phyloP scores from a whole-genome alignment of 73 alveolate genomes.

The Paraurostyla sp. region DNA sequence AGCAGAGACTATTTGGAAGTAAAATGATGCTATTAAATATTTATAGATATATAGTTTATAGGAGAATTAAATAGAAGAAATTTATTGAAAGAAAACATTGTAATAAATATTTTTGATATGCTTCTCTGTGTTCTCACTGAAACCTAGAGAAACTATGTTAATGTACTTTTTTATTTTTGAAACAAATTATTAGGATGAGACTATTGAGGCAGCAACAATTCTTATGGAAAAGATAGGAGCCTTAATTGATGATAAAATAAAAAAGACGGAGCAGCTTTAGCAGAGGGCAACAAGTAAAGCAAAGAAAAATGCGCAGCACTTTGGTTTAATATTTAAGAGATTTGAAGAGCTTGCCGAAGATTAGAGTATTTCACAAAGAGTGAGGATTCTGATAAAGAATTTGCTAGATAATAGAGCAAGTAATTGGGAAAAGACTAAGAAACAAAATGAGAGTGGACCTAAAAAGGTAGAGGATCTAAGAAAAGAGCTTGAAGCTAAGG shows the following conservation, averaged over 20 bases:
- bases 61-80: slow-evolving; percentile 48
- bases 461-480: slow-evolving; percentile 51
- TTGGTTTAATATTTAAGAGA: neutral
- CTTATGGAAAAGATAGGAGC: slow-evolving; percentile 46
- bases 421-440: slow-evolving; percentile 55
- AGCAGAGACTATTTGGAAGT: slow-evolving; percentile 35
- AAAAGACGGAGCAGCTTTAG: neutral
- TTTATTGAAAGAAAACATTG: neutral
- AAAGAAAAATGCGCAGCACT: neutral
- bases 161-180: neutral
- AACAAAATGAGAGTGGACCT: slow-evolving; percentile 41
- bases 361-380: neutral
- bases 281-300: neutral
- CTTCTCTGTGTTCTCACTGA: neutral
- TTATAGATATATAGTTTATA: slow-evolving; percentile 33
- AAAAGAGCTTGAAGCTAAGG: slow-evolving; percentile 41
- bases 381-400: slow-evolving; percentile 32
- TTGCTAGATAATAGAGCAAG: slow-evolving; percentile 48
- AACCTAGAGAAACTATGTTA: neutral
- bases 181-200: slow-evolving; percentile 30
- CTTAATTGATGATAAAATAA: neutral
- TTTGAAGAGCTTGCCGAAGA: neutral
- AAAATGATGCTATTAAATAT: neutral
- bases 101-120: slow-evolving; percentile 12
- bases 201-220: slow-evolving; percentile 51